Base-by-base conservation (phyloP, 805 yeast species). In the Teunomyces pallodes region DNA sequence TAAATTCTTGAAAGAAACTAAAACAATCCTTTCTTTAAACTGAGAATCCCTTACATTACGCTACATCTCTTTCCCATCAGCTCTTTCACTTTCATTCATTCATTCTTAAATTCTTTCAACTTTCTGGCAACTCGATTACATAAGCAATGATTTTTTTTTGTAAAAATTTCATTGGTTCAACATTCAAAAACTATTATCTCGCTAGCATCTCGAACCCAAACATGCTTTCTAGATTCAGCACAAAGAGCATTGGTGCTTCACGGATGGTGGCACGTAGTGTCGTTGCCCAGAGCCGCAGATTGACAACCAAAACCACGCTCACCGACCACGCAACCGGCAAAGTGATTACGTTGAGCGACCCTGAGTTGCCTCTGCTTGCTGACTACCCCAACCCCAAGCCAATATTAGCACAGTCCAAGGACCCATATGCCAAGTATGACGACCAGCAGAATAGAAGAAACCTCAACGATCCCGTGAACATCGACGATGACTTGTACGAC, bases 361-460 rank as follows among this genome's bases (percentile, higher is more conserved):
- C 77, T 24, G 57, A 54, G 47, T 67, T 60, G 50, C 78, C 78
- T 39, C 75, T 72, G 58, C 52, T 64, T 42, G 78, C 71, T n/a
- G 87, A 82, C 54, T 86, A 87, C 60, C 87, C 86, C 41, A 75
- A 80, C 46, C 76, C 82, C n/a, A 75, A 78, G 49, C 77, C 77
- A 43, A 76, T 74, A 51, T 79, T 80, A 59, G 81, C 84, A 54
- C 90, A 82, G 69, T 67, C 74, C 57, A 82, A 84, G 65, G 84
- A 81, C 62, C 95, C 94, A 40, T 82, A 86, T 61, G 75, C 68
- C 51, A 82, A 80, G 60, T 88, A 84, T 67, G 94, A 87, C 64
- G 92, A 87, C 64, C 87, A 74, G 57, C 95, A 87, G 68, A 80
- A 84, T 65, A 80, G 92, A 72, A 82, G 95, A 69, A 87, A 88